These are phyloP conservation scores for Phalaenopsis equestris DNA, from an alignment of 106 monocot species.

Conservation along the genomic window DNA sequence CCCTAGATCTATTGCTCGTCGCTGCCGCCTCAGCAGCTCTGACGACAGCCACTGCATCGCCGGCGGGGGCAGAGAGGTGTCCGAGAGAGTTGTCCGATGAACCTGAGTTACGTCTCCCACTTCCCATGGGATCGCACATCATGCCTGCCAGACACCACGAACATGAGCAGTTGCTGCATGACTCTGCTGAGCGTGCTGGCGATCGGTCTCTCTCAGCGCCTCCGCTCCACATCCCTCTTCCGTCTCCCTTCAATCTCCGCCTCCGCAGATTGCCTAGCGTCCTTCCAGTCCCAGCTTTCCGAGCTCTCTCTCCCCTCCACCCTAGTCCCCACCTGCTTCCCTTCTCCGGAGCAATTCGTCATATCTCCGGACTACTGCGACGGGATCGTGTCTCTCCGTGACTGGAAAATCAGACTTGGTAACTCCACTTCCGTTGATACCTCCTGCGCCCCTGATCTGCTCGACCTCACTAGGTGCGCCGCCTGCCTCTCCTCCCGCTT, in stretches of 20 bases:
- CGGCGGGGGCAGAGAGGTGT: conserved; percentile 23
- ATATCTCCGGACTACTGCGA: conserved; percentile 51
- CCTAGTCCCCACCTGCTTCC: conserved; percentile 44
- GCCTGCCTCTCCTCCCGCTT: conserved; percentile 44
- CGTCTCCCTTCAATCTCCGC: conserved; percentile 39
- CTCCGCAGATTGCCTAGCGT: conserved; percentile 46
- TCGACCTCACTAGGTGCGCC: conserved; percentile 26
- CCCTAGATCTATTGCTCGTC: not conserved
- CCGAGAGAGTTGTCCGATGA: conserved; percentile 62
- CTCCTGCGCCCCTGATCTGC: conserved; percentile 35
- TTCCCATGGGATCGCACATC: conserved; percentile 62
- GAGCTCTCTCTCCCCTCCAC: conserved; percentile 37
- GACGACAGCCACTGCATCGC: not conserved
- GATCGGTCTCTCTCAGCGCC: conserved; percentile 43
- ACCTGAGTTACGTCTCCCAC: conserved; percentile 43
- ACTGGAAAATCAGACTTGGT: conserved; percentile 40
- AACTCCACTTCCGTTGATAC: conserved; percentile 24
- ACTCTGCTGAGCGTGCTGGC: conserved; percentile 47
- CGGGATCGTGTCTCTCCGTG: conserved; percentile 30
- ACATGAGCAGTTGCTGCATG: conserved; percentile 57
- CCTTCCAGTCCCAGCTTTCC: conserved; percentile 36
- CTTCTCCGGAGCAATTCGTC: conserved; percentile 30
- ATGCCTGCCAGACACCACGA: conserved; percentile 29
- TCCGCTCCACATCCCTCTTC: conserved; percentile 50
- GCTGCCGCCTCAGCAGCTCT: not conserved